Evolutionary conservation across 129 eudicot genomes (phyloP).

Genomic region (Erigeron canadensis): DNA sequence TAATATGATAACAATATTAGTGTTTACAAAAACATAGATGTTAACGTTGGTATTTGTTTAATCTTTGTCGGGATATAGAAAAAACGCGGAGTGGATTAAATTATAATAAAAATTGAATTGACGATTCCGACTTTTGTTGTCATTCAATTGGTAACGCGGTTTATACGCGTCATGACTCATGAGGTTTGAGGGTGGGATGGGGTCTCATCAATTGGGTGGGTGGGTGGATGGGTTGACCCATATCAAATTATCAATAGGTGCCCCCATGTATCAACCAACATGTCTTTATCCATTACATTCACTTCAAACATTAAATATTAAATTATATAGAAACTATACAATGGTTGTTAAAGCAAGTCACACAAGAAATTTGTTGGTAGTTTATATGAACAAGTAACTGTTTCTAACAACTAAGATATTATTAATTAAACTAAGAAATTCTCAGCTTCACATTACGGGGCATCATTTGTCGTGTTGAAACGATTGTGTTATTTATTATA

Average conservation of each 20-base stretch:
- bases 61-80: not conserved
- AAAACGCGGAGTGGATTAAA: slow-evolving; percentile 10
- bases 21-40: not conserved
- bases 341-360: too few species aligned
- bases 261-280: slow-evolving; percentile 11
- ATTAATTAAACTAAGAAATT: too few species aligned
- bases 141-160: slow-evolving; percentile 1
- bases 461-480: too few species aligned
- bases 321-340: too few species aligned
- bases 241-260: not conserved
- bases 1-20: not conserved
- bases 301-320: too few species aligned
- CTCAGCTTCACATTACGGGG: too few species aligned
- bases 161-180: slow-evolving; percentile 15
- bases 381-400: not conserved
- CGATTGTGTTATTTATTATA: too few species aligned
- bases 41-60: slow-evolving; percentile 8
- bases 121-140: not conserved
- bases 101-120: not conserved
- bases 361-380: not conserved
- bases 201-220: not conserved
- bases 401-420: too few species aligned
- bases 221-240: too few species aligned
- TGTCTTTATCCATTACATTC: slow-evolving; percentile 4
- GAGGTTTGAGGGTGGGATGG: not conserved